Evolutionary conservation across 2,329 filamentous ascomycete species (phyloP), one percentile per base, ranked within the genome.

Genomic region (Verticillium tricorpus): DNA sequence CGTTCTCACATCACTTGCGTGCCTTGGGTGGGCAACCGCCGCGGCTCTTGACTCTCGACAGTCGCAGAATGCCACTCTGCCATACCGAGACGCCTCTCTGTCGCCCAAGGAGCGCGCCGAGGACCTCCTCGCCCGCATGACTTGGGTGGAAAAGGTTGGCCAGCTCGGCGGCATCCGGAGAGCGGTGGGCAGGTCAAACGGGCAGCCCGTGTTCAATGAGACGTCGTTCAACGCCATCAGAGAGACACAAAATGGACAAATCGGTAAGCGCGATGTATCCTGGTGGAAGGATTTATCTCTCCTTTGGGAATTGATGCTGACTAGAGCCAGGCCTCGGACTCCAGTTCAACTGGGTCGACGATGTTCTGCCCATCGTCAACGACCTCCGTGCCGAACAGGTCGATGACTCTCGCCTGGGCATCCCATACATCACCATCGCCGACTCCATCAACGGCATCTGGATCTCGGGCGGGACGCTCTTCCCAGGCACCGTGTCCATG

Each of bases 371-470:
- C 2, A 55, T 70, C 1, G 65, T 69, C 32, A 71, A 71, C 56
- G 61, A 67, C 6, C 56, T 71, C 5, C 69, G 63, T 56, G 35
- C 65, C 54, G 61, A 67, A 28, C 66, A 66, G 57, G 61, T 65
- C 31, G 66, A 68, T n/a, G 61, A 58, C 35, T 64, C 64, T 2
- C 59, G 61, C 7, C 64, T 68, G 4, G 63, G 64, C 6, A 69
- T 71, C 28, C 69, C 69, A 5, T 70, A 68, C 15, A 68, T 71
- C 52, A 67, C 63, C 6, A 64, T 71, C 15, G 58, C 69, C 2
- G 70, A 71, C 60, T 73, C 70, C 0, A 64, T 74, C 3, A 74
- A 73, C 34, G 70, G 70, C 3, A 61, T 73, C 1, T 71, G 66
- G 58, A 65, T 73, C 7, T 67, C 68, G 1, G 69, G 70, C 4